Evolutionary conservation across 352 stramenopile species (phyloP).

Genomic region (Phytophthora nicotianae): DNA sequence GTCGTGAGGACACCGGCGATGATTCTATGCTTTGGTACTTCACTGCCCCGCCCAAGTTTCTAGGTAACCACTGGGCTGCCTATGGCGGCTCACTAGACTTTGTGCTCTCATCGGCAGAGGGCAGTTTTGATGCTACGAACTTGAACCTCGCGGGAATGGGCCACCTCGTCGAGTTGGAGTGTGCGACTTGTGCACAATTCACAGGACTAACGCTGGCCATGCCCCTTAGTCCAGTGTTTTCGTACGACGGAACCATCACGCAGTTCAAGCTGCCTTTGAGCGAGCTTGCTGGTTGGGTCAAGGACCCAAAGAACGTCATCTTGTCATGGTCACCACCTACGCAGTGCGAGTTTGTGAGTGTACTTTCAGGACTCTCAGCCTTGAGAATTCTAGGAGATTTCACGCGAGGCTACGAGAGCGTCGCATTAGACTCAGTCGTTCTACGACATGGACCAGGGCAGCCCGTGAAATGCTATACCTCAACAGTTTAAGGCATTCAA

Average conservation of each 20-base stretch:
- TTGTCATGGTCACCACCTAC: constrained; percentile 65
- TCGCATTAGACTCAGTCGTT: constrained; percentile 87
- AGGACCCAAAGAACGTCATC: constrained; percentile 92
- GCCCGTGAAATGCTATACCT: constrained; percentile 39
- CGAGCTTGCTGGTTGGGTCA: constrained; percentile 88
- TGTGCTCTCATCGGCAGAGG: constrained; percentile 89
- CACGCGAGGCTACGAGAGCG: constrained; percentile 89
- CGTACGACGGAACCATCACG: constrained; percentile 83
- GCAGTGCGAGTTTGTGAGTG: constrained; percentile 89
- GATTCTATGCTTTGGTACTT: constrained; percentile 91
- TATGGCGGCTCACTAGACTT: constrained; percentile 93
- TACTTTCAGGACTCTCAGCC: constrained; percentile 84
- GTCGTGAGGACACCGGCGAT: constrained; percentile 60
- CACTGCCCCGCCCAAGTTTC: constrained; percentile 78
- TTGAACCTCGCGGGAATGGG: constrained; percentile 68
- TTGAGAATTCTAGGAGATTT: constrained; percentile 92
- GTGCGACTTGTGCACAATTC: constrained; percentile 81
- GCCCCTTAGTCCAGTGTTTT: constrained; percentile 74
- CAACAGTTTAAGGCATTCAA: constrained; percentile 26
- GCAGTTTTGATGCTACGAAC: constrained; percentile 83
- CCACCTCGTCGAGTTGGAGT: constrained; percentile 89
- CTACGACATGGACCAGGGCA: constrained; percentile 62
- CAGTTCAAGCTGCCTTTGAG: constrained; percentile 83
- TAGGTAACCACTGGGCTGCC: constrained; percentile 86
- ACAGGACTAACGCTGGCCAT: constrained; percentile 85